Percentiles rank a stretch among this genome's conserved stretches.
Evolutionary conservation across 495 filamentous ascomycete species (phyloP).

Genomic region (Talaromyces ruber): DNA sequence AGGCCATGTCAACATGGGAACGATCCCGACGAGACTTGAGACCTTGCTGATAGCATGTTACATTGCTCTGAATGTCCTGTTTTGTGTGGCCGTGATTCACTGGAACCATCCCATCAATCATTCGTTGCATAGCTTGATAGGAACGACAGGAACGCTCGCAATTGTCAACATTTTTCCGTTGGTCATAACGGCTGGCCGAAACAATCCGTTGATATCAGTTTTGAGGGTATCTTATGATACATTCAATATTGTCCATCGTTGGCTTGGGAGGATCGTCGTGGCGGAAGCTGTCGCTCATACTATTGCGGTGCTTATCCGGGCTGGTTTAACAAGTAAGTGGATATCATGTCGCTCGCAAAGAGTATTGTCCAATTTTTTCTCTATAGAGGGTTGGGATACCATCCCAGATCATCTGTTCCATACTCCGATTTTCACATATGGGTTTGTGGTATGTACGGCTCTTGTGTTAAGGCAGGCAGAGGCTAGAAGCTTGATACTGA

Average conservation of each 20-base stretch:
- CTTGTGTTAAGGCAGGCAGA: not conserved
- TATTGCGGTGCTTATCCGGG: conserved; percentile 21
- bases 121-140: conserved; percentile 31
- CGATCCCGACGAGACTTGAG: conserved; percentile 28
- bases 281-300: conserved; percentile 28
- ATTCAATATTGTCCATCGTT: conserved; percentile 39
- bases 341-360: not conserved
- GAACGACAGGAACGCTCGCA: conserved; percentile 30
- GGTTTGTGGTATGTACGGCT: conserved; percentile 23
- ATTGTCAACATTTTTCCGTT: conserved; percentile 34
- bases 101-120: conserved; percentile 26
- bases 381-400: conserved; percentile 1
- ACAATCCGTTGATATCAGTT: conserved; percentile 30
- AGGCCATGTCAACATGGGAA: conserved; percentile 30
- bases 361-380: conserved; percentile 11
- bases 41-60: conserved; percentile 21
- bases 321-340: conserved; percentile 20
- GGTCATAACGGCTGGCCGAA: conserved; percentile 33
- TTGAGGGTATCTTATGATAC: conserved; percentile 32
- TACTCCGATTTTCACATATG: conserved; percentile 9
- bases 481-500: not conserved
- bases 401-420: not conserved
- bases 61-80: conserved; percentile 25
- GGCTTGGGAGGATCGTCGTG: conserved; percentile 31
- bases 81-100: conserved; percentile 29